These are phyloP conservation scores for Catharanthus roseus DNA, from an alignment of 257 asterid species.

Conservation along the genomic window DNA sequence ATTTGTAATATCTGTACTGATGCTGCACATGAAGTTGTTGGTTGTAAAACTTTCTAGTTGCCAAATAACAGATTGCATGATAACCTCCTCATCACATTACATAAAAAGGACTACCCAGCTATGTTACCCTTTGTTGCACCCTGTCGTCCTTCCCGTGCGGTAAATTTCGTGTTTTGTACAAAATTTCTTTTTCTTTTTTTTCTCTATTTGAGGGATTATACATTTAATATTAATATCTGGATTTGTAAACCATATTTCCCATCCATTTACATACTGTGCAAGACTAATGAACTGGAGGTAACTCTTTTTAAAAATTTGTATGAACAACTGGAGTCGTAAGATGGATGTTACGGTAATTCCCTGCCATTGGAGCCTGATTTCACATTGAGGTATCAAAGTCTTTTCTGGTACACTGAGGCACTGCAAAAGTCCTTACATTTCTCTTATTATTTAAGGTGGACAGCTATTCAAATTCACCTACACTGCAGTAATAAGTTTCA, in stretches of 20 bases:
- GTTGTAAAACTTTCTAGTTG: background rate
- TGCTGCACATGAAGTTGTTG: background rate
- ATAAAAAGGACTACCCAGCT: background rate
- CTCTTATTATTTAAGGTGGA: background rate
- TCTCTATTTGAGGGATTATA: background rate
- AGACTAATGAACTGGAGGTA: background rate
- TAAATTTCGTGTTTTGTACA: background rate
- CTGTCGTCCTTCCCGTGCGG: background rate
- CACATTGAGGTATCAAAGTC: background rate
- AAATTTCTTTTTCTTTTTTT: background rate
- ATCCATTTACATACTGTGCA: background rate
- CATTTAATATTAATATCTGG: background rate
- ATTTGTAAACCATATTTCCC: background rate
- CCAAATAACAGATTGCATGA: background rate
- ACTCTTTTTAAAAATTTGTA: no score
- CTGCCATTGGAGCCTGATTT: background rate
- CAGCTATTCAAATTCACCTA: background rate
- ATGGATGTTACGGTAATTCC: background rate
- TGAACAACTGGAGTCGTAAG: no score
- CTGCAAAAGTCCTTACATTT: background rate
- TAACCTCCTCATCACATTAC: background rate
- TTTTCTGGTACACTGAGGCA: background rate
- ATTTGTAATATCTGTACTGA: background rate
- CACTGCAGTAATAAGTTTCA: background rate
- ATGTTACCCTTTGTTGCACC: background rate